Percentiles rank a stretch among this genome's conserved stretches.
These are phyloP conservation scores for Aspergillus ellipticus DNA, from an alignment of 495 filamentous ascomycete species.

Conservation along the genomic window DNA sequence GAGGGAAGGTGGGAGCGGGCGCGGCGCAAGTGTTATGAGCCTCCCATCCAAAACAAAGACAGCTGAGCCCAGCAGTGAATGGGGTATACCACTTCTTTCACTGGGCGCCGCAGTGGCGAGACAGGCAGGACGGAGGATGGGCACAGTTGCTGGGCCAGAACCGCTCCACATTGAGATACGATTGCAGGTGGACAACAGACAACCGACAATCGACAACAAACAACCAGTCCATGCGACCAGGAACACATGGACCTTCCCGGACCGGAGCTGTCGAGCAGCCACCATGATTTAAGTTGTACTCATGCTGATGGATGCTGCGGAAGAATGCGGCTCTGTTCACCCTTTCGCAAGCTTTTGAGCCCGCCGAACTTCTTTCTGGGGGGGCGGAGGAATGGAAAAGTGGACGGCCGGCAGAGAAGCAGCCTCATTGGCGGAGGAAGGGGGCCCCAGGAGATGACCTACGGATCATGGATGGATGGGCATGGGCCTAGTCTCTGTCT, in stretches of 20 bases:
- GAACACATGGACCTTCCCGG: background rate
- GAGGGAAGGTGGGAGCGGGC: background rate
- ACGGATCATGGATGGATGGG: background rate
- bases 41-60: background rate
- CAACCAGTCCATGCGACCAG: background rate
- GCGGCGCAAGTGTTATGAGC: background rate
- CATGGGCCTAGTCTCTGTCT: background rate
- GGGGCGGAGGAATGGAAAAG: background rate
- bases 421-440: background rate
- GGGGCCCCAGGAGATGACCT: background rate
- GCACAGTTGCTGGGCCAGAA: too few relatives aligned
- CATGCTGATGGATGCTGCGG: background rate
- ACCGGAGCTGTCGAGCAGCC: background rate
- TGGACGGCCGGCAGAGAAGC: background rate
- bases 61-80: background rate
- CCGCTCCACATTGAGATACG: background rate
- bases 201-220: background rate
- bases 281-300: background rate
- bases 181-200: background rate
- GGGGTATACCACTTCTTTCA: too few relatives aligned
- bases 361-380: background rate
- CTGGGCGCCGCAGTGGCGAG: too few relatives aligned
- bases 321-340: background rate
- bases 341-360: background rate
- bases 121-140: too few relatives aligned